Conservation (phyloP, 1,139 yeast species). For the Wickerhamomyces sp. region DNA sequence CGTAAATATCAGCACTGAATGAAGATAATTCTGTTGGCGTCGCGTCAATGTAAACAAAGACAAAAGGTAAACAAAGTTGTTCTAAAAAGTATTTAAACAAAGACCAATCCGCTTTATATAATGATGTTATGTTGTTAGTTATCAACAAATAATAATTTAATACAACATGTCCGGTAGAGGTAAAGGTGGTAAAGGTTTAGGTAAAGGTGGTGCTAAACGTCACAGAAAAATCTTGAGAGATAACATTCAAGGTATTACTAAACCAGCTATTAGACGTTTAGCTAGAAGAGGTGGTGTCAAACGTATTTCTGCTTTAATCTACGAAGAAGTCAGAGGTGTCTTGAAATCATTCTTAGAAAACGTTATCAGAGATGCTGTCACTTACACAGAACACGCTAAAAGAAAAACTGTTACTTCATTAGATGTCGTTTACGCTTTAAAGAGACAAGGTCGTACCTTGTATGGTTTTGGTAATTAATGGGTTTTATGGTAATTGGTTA, state of each 20-base stretch:
- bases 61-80: neutral
- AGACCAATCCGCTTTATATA: neutral
- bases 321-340: constrained; percentile 98
- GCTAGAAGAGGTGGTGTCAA: constrained; percentile 99
- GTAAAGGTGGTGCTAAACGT: constrained; percentile 99
- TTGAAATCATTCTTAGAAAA: constrained; percentile 93
- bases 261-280: constrained; percentile 99
- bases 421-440: constrained; percentile 98
- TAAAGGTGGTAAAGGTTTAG: constrained; percentile 99
- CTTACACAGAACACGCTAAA: constrained; percentile 99
- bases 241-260: constrained; percentile 99
- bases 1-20: neutral
- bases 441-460: constrained; percentile 99
- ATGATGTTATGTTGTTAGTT: neutral
- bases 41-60: neutral
- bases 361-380: constrained; percentile 98
- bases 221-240: constrained; percentile 99
- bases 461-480: constrained; percentile 96
- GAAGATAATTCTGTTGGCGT: no score
- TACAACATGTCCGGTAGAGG: constrained; percentile 96
- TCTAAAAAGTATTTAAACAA: neutral
- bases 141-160: constrained; percentile 12
- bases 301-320: constrained; percentile 98
- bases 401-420: constrained; percentile 99
- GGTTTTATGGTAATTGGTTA: constrained; percentile 2